Evolutionary conservation across 192 early-diverging fungal species (phyloP), one percentile per base, ranked within the genome.

Genomic region (Linnemannia zychae): DNA sequence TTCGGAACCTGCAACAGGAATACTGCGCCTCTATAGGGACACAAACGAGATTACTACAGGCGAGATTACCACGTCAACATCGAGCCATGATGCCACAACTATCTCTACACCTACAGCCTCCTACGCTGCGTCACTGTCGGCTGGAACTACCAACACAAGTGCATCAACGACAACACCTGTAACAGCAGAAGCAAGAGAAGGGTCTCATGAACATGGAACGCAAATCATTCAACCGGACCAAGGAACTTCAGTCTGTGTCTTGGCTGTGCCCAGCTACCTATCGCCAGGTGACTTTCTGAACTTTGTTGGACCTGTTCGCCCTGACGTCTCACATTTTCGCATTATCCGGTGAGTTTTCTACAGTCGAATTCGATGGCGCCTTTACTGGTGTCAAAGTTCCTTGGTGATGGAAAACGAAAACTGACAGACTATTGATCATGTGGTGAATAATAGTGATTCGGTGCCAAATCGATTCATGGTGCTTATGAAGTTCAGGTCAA

Each of bases 201-300:
- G 44, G 15, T 48, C 74, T 18, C 72, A 60, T 20, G 79, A 79
- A 7, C 36, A 82, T 7, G 67, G 67, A 2, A 53, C 79, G n/a
- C 75, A 82, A 44, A 78, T 84, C 15, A 80, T 87, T 37, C 77
- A 79, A 36, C 83, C 83, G 15, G 84, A 88, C 36, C 74, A 84
- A 15, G 82, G 69, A 38, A 90, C 88, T 24, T 79, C 92, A 22
- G 84, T 99, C 7, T 93, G 93, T 69, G 91, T 97, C 1, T 88
- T 99, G 24, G 96, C 96, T 37, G 96, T 99, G 4, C 98, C 98
- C 0, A 90, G 92, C 0, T 97, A 96, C 86, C 94, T 97, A 92
- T 94, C 95, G 28, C 91, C 97, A 9, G 93, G 95, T 7, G 98
- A 99, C 86, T 96, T 99, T 89, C 84, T 99, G 33, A 90, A 93